phyloP scores from a whole-genome alignment of 768 basidiomycete species.

The Kwoniella mangroviensis region DNA sequence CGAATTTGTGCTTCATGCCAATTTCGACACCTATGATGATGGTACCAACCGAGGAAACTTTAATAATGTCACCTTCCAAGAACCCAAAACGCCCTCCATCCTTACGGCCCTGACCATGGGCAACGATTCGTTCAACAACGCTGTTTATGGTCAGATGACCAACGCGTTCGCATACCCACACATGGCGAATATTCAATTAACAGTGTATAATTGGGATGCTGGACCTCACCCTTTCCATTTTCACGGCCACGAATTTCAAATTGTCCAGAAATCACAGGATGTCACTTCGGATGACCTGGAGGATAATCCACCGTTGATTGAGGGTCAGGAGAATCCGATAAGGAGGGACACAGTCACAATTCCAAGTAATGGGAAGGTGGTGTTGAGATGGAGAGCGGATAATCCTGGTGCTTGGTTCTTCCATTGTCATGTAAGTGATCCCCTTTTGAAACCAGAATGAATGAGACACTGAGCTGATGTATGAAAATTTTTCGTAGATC shows the following conservation, averaged over 20 bases:
- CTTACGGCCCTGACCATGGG: conserved; percentile 80
- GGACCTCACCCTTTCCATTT: conserved; percentile 69
- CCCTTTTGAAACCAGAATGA: background rate
- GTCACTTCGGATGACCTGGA: conserved; percentile 71
- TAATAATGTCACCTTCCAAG: conserved; percentile 62
- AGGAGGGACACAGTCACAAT: conserved; percentile 86
- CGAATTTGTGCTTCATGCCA: conserved; percentile 72
- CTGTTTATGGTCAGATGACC: conserved; percentile 78
- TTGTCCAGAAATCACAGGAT: conserved; percentile 73
- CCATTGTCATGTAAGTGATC: conserved; percentile 63
- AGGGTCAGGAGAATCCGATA: conserved; percentile 83
- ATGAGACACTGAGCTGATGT: background rate
- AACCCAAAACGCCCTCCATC: conserved; percentile 70
- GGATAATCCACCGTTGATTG: conserved; percentile 78
- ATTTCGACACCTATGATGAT: conserved; percentile 73
- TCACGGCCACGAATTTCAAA: conserved; percentile 81
- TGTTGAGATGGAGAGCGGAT: conserved; percentile 79
- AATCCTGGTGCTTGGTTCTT: conserved; percentile 82
- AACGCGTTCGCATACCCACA: conserved; percentile 71
- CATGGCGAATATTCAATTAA: conserved; percentile 75
- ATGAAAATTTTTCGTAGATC: conserved; percentile 32
- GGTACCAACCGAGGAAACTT: conserved; percentile 56
- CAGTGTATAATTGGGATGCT: conserved; percentile 61
- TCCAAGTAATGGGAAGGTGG: conserved; percentile 69
- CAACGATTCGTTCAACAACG: conserved; percentile 61